Evolutionary conservation across 2,329 filamentous ascomycete species (phyloP), one percentile per base, ranked within the genome.

Genomic region (Aureobasidium sp.): DNA sequence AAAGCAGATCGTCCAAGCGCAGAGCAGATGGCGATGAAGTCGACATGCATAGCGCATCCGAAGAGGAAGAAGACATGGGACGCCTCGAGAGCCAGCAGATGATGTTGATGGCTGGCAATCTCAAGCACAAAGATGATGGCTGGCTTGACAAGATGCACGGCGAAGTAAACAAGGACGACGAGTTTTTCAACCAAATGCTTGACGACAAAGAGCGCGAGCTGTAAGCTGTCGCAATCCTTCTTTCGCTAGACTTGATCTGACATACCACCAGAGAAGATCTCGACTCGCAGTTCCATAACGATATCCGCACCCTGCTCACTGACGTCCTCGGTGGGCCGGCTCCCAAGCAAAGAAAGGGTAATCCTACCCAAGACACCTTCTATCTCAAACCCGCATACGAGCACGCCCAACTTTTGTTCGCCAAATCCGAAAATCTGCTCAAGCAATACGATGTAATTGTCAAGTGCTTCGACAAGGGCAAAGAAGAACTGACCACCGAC

Each of bases 251-350:
- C 53, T 66, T 53, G 3, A 2, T 25, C 10, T 70, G 65, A 44
- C 3, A 78, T 77, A 52, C 77, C 73, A 34, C 77, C 73, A 53
- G 71, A 67, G 11, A 63, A 65, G 29, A 72, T 62, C 32, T 71
- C 44, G 48, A 52, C 41, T 47, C 48, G 15, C 36, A 60, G 2
- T 60, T 60, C 8, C 57, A 60, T 37, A 52, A 52, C 32, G 29
- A 60, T 3, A 44, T 60, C 5, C 45, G 57, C 4, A 5, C 10
- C 1, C 29, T 60, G 4, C 47, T 60, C 5, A 52, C 36, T 2
- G 47, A 52, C 7, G 47, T 60, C 21, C 47, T 60, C 29, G 29
- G 25, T n/a, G 45, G 27, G 5, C n/a, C 57, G 25, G n/a, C 36
- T 3, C 29, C 34, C 25, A 59, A 49, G 29, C n/a, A 8, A 21